These are phyloP conservation scores for Trypanosoma boissoni DNA, from an alignment of 208 protist genomes.

Conservation along the genomic window DNA sequence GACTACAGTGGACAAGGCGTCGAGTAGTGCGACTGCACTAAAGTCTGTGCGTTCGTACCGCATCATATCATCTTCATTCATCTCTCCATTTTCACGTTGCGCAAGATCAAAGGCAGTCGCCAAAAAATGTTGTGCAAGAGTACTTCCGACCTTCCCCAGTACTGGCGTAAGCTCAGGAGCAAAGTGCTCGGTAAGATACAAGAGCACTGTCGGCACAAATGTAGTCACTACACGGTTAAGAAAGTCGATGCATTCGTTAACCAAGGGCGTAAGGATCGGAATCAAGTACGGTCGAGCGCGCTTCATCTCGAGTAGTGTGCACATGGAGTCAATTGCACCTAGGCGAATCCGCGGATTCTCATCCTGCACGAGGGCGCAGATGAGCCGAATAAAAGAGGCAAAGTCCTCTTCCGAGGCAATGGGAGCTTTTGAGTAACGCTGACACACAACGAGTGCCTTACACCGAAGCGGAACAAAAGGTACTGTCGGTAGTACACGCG, in stretches of 20 bases:
- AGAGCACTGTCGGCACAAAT: constrained; percentile 73
- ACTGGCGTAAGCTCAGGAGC: constrained; percentile 73
- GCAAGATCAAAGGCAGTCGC: constrained; percentile 74
- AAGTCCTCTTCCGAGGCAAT: constrained; percentile 71
- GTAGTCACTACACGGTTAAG: constrained; percentile 82
- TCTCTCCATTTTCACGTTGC: constrained; percentile 31
- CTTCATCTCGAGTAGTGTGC: constrained; percentile 83
- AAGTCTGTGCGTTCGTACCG: constrained; percentile 60
- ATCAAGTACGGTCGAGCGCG: constrained; percentile 58
- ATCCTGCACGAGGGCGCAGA: constrained; percentile 62
- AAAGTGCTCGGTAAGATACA: constrained; percentile 87
- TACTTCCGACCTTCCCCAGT: constrained; percentile 66
- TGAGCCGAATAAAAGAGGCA: constrained; percentile 74
- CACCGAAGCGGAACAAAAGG: constrained; percentile 60
- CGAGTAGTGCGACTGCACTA: constrained; percentile 67
- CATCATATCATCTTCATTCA: constrained; percentile 27
- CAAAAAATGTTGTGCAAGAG: constrained; percentile 76
- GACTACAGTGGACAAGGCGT: constrained; percentile 76
- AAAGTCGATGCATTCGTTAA: constrained; percentile 83
- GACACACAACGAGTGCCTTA: constrained; percentile 79
- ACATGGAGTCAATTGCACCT: constrained; percentile 78
- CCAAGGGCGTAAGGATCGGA: constrained; percentile 65
- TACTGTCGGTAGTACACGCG: constrained; percentile 48
- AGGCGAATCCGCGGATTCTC: constrained; percentile 73
- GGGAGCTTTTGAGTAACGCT: constrained; percentile 83